A percentile compares a stretch with the other conserved stretches of the same genome.
Conservation (phyloP, 306 rosid genomes). For the Cucumis hystrix region DNA sequence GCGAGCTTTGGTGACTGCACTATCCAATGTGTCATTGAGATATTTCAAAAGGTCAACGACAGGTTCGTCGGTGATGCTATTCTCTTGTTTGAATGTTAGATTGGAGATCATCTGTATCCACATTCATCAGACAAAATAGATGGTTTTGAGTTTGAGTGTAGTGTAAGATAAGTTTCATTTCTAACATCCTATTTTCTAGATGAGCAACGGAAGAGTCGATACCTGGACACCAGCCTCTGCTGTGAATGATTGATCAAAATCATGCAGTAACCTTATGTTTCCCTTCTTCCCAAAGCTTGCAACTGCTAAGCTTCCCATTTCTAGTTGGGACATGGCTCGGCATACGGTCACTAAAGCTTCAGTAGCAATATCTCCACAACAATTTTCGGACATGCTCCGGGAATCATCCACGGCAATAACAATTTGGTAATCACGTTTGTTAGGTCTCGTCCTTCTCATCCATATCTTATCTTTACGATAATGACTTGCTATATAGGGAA, state of each 20-base stretch:
- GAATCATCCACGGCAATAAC: slow-evolving; percentile 96
- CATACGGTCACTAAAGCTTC: slow-evolving; percentile 88
- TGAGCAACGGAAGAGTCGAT: neutral
- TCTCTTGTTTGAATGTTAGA: slow-evolving; percentile 81
- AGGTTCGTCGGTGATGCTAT: slow-evolving; percentile 67
- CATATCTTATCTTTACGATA: slow-evolving; percentile 82
- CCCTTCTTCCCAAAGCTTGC: slow-evolving; percentile 85
- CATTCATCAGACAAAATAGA: neutral
- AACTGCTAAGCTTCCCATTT: slow-evolving; percentile 80
- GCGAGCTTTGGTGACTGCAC: slow-evolving; percentile 59
- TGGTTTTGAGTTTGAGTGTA: neutral
- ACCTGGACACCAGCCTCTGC: slow-evolving; percentile 80
- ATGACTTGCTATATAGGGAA: slow-evolving; percentile 75
- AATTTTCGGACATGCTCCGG: slow-evolving; percentile 72
- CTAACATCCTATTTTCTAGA: neutral
- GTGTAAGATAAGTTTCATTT: neutral
- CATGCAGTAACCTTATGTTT: slow-evolving; percentile 68
- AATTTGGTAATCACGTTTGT: slow-evolving; percentile 92
- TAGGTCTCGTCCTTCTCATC: slow-evolving; percentile 80
- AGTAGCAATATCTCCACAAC: slow-evolving; percentile 59
- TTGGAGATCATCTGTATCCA: slow-evolving; percentile 60
- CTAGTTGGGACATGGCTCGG: slow-evolving; percentile 82
- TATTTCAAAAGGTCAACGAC: slow-evolving; percentile 63
- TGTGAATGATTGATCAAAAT: slow-evolving; percentile 64
- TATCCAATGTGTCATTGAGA: slow-evolving; percentile 50